These are phyloP conservation scores for Globisporangium yorkense DNA, from an alignment of 352 stramenopile species.

Conservation along the genomic window DNA sequence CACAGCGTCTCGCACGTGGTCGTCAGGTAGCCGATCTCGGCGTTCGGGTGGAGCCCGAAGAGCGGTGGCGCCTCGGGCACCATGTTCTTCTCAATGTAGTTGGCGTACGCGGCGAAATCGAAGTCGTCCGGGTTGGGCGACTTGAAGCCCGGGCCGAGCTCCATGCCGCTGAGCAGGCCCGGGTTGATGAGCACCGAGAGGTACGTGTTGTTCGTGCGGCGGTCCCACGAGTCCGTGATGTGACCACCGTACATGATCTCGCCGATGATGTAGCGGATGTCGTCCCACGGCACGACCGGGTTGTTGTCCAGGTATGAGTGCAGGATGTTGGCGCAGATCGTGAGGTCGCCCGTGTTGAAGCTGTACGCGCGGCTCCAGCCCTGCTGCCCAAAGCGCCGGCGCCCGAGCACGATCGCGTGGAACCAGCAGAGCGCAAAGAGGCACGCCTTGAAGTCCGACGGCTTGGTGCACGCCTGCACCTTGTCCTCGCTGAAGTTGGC, in stretches of 20 bases:
- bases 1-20: slow-evolving; percentile 90
- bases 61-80: slow-evolving; percentile 88
- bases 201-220: slow-evolving; percentile 95
- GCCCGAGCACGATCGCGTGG: slow-evolving; percentile 92
- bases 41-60: slow-evolving; percentile 94
- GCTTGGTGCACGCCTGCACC: slow-evolving; percentile 83
- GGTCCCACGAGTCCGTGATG: slow-evolving; percentile 95
- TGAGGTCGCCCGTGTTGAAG: slow-evolving; percentile 95
- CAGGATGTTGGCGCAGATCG: slow-evolving; percentile 93
- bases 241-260: slow-evolving; percentile 97
- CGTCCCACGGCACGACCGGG: slow-evolving; percentile 89
- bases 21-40: slow-evolving; percentile 94
- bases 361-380: slow-evolving; percentile 93
- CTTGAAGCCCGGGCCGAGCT: slow-evolving; percentile 93
- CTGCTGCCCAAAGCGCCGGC: slow-evolving; percentile 91
- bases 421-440: slow-evolving; percentile 95
- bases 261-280: slow-evolving; percentile 94
- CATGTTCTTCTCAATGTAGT: slow-evolving; percentile 94
- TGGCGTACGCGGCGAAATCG: slow-evolving; percentile 78
- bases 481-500: slow-evolving; percentile 92
- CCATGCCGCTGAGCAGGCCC: slow-evolving; percentile 83
- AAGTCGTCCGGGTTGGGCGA: slow-evolving; percentile 84
- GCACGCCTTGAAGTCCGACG: slow-evolving; percentile 91
- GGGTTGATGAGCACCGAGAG: slow-evolving; percentile 87
- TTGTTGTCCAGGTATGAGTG: slow-evolving; percentile 93